phyloP scores from a whole-genome alignment of 1,139 yeast species.

The Wickerhamomyces sp. region DNA sequence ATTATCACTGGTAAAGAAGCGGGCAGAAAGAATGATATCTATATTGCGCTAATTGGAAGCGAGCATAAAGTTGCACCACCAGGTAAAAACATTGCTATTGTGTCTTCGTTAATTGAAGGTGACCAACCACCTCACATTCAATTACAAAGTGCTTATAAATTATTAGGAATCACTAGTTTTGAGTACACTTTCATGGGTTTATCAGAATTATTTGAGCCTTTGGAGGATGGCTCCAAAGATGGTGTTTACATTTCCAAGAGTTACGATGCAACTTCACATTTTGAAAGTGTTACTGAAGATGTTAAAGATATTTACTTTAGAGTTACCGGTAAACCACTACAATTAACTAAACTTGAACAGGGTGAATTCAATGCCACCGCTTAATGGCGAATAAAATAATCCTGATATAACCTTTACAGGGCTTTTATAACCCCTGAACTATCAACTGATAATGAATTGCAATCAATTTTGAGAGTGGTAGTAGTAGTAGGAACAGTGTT shows the following conservation, averaged over 20 bases:
- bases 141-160: constrained; percentile 89
- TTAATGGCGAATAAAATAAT: no score
- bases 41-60: constrained; percentile 85
- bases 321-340: constrained; percentile 88
- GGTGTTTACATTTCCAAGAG: constrained; percentile 81
- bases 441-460: no score
- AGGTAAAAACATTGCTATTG: constrained; percentile 89
- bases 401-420: no score
- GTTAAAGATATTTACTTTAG: constrained; percentile 91
- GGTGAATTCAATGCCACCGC: constrained; percentile 24
- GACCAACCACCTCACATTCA: constrained; percentile 93
- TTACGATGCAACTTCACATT: constrained; percentile 93
- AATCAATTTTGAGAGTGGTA: no score
- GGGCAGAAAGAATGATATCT: constrained; percentile 88
- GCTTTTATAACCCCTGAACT: no score
- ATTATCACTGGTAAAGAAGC: constrained; percentile 97
- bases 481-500: no score
- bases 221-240: constrained; percentile 74
- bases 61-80: constrained; percentile 89
- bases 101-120: constrained; percentile 92
- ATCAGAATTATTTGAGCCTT: constrained; percentile 87
- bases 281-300: constrained; percentile 94
- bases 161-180: constrained; percentile 60
- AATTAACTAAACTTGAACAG: constrained; percentile 36
- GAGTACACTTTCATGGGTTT: constrained; percentile 79